A percentile compares a stretch with the other conserved stretches of the same genome.
These are phyloP conservation scores for Scutellaria baicalensis DNA, from an alignment of 257 asterid species.

Conservation along the genomic window DNA sequence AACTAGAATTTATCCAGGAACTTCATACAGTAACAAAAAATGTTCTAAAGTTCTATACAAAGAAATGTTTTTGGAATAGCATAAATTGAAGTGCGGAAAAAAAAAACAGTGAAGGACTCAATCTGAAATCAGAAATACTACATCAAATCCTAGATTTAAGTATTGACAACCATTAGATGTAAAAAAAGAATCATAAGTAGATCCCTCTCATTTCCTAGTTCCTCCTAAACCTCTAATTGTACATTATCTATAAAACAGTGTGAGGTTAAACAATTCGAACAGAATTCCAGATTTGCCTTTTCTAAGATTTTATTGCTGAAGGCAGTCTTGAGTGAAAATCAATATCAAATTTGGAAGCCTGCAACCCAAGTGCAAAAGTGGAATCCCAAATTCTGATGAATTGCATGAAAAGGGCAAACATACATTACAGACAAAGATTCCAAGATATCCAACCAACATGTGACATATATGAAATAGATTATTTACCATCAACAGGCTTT, in stretches of 20 bases:
- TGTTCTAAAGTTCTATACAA: background rate
- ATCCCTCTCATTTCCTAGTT: background rate
- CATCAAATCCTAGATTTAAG: background rate
- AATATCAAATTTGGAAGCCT: background rate
- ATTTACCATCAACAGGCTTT: constrained; percentile 90
- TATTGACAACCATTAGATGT: background rate
- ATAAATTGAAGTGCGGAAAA: background rate
- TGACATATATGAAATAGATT: background rate
- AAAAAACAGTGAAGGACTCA: background rate
- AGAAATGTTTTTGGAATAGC: background rate
- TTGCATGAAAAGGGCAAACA: background rate
- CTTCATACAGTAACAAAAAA: background rate
- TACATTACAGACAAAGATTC: background rate
- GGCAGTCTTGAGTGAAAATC: background rate
- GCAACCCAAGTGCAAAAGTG: constrained; percentile 1
- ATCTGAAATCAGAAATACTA: background rate
- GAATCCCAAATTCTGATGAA: background rate
- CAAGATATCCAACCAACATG: background rate
- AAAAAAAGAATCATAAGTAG: background rate
- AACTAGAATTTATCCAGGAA: background rate
- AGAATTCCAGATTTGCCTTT: background rate
- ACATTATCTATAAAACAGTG: too few relatives aligned
- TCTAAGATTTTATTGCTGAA: background rate
- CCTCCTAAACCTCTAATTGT: background rate
- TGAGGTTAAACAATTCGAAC: background rate